These are phyloP conservation scores for Glycine tomentella DNA, from an alignment of 306 rosid genomes.

Conservation along the genomic window DNA sequence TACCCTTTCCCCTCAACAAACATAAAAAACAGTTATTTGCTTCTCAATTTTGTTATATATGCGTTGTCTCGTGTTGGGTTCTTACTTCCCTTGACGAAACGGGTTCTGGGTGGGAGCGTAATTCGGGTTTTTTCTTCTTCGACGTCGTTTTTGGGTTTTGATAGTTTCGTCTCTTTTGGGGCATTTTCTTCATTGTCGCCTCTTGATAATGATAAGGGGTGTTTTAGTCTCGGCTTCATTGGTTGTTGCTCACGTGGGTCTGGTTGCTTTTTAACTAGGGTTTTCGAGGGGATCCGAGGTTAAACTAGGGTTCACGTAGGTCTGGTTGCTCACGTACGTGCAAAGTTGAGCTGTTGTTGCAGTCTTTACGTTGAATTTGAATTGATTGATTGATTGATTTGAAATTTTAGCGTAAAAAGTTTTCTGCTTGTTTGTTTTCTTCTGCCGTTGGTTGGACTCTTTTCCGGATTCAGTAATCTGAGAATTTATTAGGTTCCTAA, in stretches of 20 bases:
- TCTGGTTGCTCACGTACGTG: too few relatives aligned
- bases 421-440: not conserved
- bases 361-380: slow-evolving; percentile 14
- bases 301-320: too few relatives aligned
- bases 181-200: slow-evolving; percentile 43
- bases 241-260: slow-evolving; percentile 42
- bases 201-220: slow-evolving; percentile 25
- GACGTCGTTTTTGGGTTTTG: slow-evolving; percentile 4
- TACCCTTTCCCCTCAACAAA: slow-evolving; percentile 27
- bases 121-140: not conserved
- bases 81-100: not conserved
- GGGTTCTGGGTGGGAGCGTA: slow-evolving; percentile 28
- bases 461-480: slow-evolving; percentile 39
- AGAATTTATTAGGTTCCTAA: slow-evolving; percentile 43
- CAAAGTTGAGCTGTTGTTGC: slow-evolving; percentile 34
- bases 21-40: not conserved
- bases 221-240: slow-evolving; percentile 33
- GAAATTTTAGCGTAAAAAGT: slow-evolving; percentile 5
- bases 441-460: slow-evolving; percentile 38
- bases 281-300: slow-evolving; percentile 50
- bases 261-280: slow-evolving; percentile 49
- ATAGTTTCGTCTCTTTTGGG: slow-evolving; percentile 43
- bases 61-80: slow-evolving; percentile 37
- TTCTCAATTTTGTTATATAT: slow-evolving; percentile 1
- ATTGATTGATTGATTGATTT: slow-evolving; percentile 31